These are phyloP conservation scores for Fusarium sp. DNA, from an alignment of 2,329 filamentous ascomycete genomes.

Conservation along the genomic window DNA sequence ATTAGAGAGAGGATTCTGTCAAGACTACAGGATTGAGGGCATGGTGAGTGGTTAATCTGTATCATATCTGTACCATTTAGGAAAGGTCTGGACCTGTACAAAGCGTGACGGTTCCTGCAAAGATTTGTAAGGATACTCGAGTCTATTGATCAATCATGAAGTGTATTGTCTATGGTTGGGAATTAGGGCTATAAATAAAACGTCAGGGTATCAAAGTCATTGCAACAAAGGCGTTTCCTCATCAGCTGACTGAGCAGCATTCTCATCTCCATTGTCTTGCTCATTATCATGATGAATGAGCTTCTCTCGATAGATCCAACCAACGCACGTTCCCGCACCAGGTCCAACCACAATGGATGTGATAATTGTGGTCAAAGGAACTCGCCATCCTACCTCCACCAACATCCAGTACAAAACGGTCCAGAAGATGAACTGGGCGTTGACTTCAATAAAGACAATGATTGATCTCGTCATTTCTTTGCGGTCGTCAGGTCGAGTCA, in stretches of 20 bases:
- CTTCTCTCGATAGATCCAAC: constrained; percentile 56
- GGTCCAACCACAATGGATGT: constrained; percentile 53
- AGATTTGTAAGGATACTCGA: constrained; percentile 36
- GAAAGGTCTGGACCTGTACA: constrained; percentile 46
- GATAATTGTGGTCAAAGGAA: constrained; percentile 50
- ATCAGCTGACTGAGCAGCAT: constrained; percentile 29
- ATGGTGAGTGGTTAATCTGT: constrained; percentile 43
- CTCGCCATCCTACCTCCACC: constrained; percentile 62
- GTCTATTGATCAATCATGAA: constrained; percentile 28
- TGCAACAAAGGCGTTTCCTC: constrained; percentile 54
- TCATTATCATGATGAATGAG: constrained; percentile 47
- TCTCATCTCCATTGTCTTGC: constrained; percentile 26
- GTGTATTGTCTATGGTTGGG: constrained; percentile 29
- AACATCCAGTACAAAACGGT: constrained; percentile 67
- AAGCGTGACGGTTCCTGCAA: constrained; percentile 39
- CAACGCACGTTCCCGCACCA: constrained; percentile 54
- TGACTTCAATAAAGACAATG: constrained; percentile 61
- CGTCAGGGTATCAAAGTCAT: constrained; percentile 19
- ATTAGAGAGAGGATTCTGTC: constrained; percentile 80
- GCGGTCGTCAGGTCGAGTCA: constrained; percentile 58
- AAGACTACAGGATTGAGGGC: constrained; percentile 43
- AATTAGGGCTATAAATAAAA: constrained; percentile 2
- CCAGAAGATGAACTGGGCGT: constrained; percentile 58
- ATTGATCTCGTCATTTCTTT: constrained; percentile 63
- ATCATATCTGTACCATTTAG: constrained; percentile 49